phyloP scores from a whole-genome alignment of 192 early-diverging fungal species.

The Thamnidium elegans region DNA sequence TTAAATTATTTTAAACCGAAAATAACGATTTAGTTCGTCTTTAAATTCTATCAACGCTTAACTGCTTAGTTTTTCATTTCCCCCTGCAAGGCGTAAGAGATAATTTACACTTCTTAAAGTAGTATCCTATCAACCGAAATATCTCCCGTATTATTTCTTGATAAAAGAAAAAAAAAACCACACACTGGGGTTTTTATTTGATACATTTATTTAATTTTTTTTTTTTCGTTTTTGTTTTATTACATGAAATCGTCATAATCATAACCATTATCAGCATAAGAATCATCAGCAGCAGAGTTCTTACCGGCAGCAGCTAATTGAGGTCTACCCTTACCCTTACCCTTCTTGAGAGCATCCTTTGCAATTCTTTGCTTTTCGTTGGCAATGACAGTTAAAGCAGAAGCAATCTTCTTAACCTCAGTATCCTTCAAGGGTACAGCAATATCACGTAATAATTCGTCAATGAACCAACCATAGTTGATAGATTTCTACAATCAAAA shows the following conservation, averaged over 20 bases:
- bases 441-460: slow-evolving; percentile 64
- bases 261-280: slow-evolving; percentile 16
- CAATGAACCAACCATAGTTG: slow-evolving; percentile 53
- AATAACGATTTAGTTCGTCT: too few species aligned
- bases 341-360: slow-evolving; percentile 67
- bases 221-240: neutral
- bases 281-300: slow-evolving; percentile 18
- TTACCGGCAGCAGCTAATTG: slow-evolving; percentile 26
- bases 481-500: slow-evolving; percentile 25
- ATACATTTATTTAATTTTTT: slow-evolving; percentile 10
- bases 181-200: neutral
- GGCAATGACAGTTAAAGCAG: slow-evolving; percentile 61
- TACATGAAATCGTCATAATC: slow-evolving; percentile 44
- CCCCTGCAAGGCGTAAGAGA: too few species aligned
- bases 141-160: too few species aligned
- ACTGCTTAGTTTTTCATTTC: too few species aligned
- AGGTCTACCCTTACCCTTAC: slow-evolving; percentile 51
- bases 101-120: too few species aligned
- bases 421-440: slow-evolving; percentile 56
- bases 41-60: too few species aligned
- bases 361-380: slow-evolving; percentile 72
- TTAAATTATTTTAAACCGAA: too few species aligned
- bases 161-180: too few species aligned
- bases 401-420: slow-evolving; percentile 61
- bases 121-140: too few species aligned